These are phyloP conservation scores for Bretschneidera sinensis DNA, from an alignment of 345 rosid genomes.

Conservation along the genomic window DNA sequence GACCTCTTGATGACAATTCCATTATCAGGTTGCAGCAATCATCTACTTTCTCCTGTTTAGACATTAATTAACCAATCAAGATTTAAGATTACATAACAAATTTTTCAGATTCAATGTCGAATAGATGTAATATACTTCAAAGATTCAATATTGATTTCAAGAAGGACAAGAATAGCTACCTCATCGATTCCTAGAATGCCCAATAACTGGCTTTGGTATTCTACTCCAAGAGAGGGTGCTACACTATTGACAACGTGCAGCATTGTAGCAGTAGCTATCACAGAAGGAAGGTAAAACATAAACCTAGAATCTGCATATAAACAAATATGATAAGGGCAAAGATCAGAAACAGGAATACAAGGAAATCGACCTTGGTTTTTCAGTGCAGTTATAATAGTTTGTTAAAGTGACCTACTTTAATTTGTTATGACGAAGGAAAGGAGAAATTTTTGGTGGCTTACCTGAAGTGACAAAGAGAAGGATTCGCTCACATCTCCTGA, in stretches of 20 bases:
- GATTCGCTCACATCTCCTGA: slow-evolving; percentile 42
- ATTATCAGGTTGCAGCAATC: slow-evolving; percentile 39
- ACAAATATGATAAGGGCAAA: neutral
- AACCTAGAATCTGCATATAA: slow-evolving; percentile 44
- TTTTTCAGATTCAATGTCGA: slow-evolving; percentile 7
- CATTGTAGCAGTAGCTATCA: slow-evolving; percentile 54
- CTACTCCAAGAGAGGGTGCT: slow-evolving; percentile 35
- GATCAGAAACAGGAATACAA: neutral
- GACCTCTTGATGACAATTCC: slow-evolving; percentile 27
- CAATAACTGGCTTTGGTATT: slow-evolving; percentile 36
- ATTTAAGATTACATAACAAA: neutral
- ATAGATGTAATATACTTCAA: too few species aligned
- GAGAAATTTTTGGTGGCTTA: neutral
- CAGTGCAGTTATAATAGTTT: too few species aligned
- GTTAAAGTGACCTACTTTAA: neutral
- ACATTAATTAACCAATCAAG: slow-evolving; percentile 2
- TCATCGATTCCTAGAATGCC: slow-evolving; percentile 43
- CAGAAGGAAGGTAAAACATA: slow-evolving; percentile 45
- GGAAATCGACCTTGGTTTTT: neutral
- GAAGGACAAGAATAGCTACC: slow-evolving; percentile 26
- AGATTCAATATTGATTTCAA: too few species aligned
- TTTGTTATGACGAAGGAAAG: neutral
- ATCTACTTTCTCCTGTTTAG: slow-evolving; percentile 44
- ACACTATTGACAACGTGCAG: slow-evolving; percentile 40
- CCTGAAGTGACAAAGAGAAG: slow-evolving; percentile 51